Base-by-base conservation (phyloP, 2,329 filamentous ascomycete genomes). In the Colletotrichum sojae region DNA sequence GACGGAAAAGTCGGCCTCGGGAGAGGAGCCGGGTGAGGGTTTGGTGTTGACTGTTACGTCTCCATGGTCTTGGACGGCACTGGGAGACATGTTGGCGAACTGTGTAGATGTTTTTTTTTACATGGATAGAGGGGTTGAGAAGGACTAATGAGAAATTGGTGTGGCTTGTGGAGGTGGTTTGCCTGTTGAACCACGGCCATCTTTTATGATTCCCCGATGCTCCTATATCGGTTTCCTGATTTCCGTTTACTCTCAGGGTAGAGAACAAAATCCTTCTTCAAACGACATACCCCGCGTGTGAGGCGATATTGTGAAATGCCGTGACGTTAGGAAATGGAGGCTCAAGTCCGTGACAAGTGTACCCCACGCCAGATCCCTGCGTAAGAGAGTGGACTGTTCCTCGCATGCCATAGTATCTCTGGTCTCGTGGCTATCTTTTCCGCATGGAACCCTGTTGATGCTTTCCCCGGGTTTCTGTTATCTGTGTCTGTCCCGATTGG, bases 1-100 rank as follows among this genome's bases (percentile, higher is more conserved):
- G 3, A 60, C 45, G 0, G 72, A 71, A 56, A 76, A 76, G 18
- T 46, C 73, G 71, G 51, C 49, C 22, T 40, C 36, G 1, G 48
- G 15, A 15, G 18, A 51, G 8, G 31, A 15, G 43, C 3, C 4
- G 13, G 46, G 57, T 13, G 15, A 5, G 4, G 58, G 18, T 10
- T 61, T 46, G 15, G 39, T 18, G 16, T 13, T 10, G 10, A 18
- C 12, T 13, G 20, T 6, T 12, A 2, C 22, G 22, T 43, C 58
- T 12, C 31, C 20, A 3, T 49, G 46, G 18, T 52, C 49, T 3
- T 31, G 4, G n/a, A 62, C 20, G 5, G 58, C 48, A 12, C 49
- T 53, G 4, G 48, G 49, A 20, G 58, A 43, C 48, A 62, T 62
- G 1, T 51, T 27, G n/a, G n/a, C n/a, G n/a, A n/a, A n/a, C n/a